These are phyloP conservation scores for Colletotrichum sp. DNA, from an alignment of 2,329 filamentous ascomycete species.

Conservation along the genomic window DNA sequence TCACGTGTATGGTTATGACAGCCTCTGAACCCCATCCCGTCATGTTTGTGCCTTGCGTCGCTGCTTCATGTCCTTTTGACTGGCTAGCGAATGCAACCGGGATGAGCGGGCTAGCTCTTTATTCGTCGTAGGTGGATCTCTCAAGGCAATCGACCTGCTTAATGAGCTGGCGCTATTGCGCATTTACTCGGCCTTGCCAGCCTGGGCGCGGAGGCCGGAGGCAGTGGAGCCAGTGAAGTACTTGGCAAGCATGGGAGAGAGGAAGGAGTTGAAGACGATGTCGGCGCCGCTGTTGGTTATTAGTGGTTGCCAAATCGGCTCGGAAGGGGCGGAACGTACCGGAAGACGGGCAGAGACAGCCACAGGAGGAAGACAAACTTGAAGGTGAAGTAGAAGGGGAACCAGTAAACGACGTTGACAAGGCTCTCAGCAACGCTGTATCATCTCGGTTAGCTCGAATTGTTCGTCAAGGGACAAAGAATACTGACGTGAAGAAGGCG, in stretches of 20 bases:
- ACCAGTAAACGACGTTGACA: constrained; percentile 88
- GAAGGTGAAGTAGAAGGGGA: constrained; percentile 99
- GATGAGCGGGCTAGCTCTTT: constrained; percentile 11
- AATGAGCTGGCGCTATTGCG: constrained; percentile 1
- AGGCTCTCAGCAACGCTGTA: constrained; percentile 77
- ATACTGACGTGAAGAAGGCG: constrained; percentile 73
- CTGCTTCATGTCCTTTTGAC: constrained; percentile 8
- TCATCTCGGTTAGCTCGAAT: constrained; percentile 3
- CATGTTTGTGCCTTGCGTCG: constrained; percentile 4
- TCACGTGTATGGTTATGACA: constrained; percentile 10
- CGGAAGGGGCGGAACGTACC: constrained; percentile 63
- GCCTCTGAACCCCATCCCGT: not conserved
- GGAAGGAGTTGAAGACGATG: constrained; percentile 94
- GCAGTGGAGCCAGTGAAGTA: constrained; percentile 86
- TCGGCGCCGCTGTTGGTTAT: constrained; percentile 78
- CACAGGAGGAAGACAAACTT: constrained; percentile 98
- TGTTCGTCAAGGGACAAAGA: not conserved
- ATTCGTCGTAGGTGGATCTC: constrained; percentile 11
- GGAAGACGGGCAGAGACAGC: constrained; percentile 94
- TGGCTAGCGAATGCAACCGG: constrained; percentile 10
- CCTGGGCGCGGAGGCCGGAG: constrained; percentile 87
- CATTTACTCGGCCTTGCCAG: constrained; percentile 73
- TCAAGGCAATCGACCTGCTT: constrained; percentile 18
- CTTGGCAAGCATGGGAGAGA: constrained; percentile 88
- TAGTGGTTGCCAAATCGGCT: constrained; percentile 11